Conservation (phyloP, 2,329 filamentous ascomycete species). For the Aschersonia sp. region DNA sequence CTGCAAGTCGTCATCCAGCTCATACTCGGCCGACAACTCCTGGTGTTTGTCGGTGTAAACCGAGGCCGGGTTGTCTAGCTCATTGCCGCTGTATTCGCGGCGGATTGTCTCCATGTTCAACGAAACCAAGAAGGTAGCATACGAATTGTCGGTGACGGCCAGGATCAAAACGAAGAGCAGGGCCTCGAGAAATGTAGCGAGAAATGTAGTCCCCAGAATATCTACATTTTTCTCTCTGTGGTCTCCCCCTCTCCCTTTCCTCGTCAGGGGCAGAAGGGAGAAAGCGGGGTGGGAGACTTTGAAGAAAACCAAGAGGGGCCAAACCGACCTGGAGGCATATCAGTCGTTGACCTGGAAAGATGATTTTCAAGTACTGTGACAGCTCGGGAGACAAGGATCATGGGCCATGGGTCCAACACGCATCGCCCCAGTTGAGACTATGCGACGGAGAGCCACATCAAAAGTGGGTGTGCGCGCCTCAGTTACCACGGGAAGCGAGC, state of each 20-base stretch:
- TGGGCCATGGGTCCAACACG: background rate
- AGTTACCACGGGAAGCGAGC: background rate
- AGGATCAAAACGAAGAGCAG: background rate
- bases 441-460: background rate
- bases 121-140: background rate
- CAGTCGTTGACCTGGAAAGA: background rate
- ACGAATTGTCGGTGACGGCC: background rate
- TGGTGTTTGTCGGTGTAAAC: background rate
- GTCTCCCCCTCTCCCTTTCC: background rate
- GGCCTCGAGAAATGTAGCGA: background rate
- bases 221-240: background rate
- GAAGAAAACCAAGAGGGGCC: background rate
- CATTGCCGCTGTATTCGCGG: background rate
- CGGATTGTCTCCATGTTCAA: background rate
- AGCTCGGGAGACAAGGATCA: background rate
- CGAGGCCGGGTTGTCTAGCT: background rate
- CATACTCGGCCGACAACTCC: background rate
- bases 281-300: background rate
- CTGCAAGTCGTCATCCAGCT: constrained; percentile 3
- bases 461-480: background rate
- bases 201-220: background rate
- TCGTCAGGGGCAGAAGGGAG: background rate
- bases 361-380: background rate
- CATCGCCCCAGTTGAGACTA: background rate
- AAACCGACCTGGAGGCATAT: background rate